These are phyloP conservation scores for Ustilago loliicola DNA, from an alignment of 1,284 basidiomycete species.

Conservation along the genomic window DNA sequence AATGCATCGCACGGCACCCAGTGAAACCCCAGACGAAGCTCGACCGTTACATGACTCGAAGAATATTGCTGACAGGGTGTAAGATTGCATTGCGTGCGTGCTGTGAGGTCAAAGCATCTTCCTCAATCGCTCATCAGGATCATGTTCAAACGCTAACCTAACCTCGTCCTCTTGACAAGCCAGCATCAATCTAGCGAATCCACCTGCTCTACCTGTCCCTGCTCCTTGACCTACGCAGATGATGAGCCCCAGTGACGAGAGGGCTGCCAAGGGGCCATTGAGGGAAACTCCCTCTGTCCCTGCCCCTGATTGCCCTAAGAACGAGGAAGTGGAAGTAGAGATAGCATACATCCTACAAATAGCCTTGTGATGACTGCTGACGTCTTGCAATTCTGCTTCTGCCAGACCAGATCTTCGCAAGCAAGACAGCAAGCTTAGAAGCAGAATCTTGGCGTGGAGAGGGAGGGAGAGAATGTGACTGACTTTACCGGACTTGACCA, in stretches of 20 bases:
- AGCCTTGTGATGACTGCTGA: slow-evolving; percentile 70
- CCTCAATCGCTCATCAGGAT: slow-evolving; percentile 51
- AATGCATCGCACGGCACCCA: too few species aligned
- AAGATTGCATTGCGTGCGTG: neutral
- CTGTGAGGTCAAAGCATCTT: slow-evolving; percentile 48
- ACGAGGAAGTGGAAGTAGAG: neutral
- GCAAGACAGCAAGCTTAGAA: slow-evolving; percentile 84
- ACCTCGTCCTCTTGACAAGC: slow-evolving; percentile 66
- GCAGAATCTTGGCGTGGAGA: slow-evolving; percentile 64
- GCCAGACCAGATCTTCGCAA: slow-evolving; percentile 86
- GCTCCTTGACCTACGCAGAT: slow-evolving; percentile 64
- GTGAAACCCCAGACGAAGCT: too few species aligned
- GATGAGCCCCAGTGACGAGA: slow-evolving; percentile 59
- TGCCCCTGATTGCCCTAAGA: neutral
- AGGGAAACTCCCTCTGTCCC: slow-evolving; percentile 18
- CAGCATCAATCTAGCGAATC: slow-evolving; percentile 59
- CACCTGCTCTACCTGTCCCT: slow-evolving; percentile 57
- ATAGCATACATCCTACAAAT: slow-evolving; percentile 58
- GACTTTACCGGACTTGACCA: slow-evolving; percentile 89
- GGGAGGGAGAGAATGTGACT: slow-evolving; percentile 61
- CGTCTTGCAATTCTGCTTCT: slow-evolving; percentile 86
- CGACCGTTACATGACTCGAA: too few species aligned
- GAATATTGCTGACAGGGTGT: neutral
- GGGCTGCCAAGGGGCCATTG: slow-evolving; percentile 48
- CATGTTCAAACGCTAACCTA: slow-evolving; percentile 57